phyloP scores from a whole-genome alignment of 306 rosid genomes.

The Sesbania bispinosa region DNA sequence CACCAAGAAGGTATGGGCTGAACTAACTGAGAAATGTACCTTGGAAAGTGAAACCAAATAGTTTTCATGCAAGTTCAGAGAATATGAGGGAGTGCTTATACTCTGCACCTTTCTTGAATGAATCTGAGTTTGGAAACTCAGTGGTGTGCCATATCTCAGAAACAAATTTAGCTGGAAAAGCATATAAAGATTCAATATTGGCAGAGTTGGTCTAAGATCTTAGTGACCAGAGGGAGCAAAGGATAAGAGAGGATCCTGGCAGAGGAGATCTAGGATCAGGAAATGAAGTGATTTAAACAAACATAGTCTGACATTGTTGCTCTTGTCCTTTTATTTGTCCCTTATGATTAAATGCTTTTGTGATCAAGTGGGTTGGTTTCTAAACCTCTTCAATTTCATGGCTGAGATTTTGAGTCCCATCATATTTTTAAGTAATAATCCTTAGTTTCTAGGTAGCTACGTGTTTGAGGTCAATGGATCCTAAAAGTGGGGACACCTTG shows the following conservation, averaged over 20 bases:
- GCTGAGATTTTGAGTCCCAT: conserved; percentile 56
- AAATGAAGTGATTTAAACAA: conserved; percentile 44
- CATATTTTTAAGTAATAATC: conserved; percentile 44
- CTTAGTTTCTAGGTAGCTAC: conserved; percentile 43
- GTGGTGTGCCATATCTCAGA: conserved; percentile 45
- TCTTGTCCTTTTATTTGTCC: conserved; percentile 34
- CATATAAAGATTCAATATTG: conserved; percentile 42
- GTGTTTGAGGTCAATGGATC: neutral
- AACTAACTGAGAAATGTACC: conserved; percentile 42
- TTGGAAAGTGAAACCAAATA: conserved; percentile 48
- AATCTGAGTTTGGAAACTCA: conserved; percentile 46
- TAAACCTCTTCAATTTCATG: conserved; percentile 40
- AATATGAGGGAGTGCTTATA: conserved; percentile 53
- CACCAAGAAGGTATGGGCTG: conserved; percentile 67
- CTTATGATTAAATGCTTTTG: conserved; percentile 30
- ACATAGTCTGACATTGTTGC: conserved; percentile 63
- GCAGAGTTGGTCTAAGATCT: conserved; percentile 68
- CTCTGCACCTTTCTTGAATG: conserved; percentile 74
- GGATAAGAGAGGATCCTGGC: conserved; percentile 66
- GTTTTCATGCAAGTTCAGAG: conserved; percentile 58
- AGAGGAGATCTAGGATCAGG: conserved; percentile 63
- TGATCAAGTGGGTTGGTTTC: conserved; percentile 42
- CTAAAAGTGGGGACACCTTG: too few relatives aligned
- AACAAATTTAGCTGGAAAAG: conserved; percentile 78
- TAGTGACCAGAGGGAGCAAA: conserved; percentile 47